Base-by-base conservation (phyloP, 108 stramenopile genomes). In the Nannochloropsis salina region DNA sequence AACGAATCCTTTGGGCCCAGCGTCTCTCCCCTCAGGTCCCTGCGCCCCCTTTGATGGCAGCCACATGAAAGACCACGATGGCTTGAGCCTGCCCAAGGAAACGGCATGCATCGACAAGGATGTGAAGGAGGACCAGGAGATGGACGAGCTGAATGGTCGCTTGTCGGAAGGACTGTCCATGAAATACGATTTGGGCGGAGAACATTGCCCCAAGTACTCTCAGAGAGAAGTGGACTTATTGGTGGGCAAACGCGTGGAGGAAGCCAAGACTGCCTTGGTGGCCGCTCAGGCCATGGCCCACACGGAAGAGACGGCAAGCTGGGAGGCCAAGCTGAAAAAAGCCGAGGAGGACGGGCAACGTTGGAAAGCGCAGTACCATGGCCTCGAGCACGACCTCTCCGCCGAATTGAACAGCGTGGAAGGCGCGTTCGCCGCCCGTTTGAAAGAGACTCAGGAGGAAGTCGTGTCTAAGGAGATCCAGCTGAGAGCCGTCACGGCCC, bases 181-280 rank as follows among this genome's bases (percentile, higher is more conserved):
- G n/a, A 74, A 74, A 74, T 74, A 74, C 61, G 61, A 74, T 74
- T 15, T n/a, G 1, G 61, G 61, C n/a, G 61, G 61, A 15, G 61
- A 74, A n/a, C 61, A 74, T 74, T 74, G 61, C 61, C 61, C 61
- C 61, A 15, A 74, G 61, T 74, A 74, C 6, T 74, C 61, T n/a
- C 61, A 74, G n/a, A 74, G n/a, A 74, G 20, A 74, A 8, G 61
- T 74, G 20, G 61, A 74, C n/a, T n/a, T 74, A 4, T n/a, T 74
- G 4, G 20, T 74, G 15, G 61, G n/a, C 15, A 74, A 15, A 74
- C 61, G 61, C 15, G 15, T 74, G 61, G 61, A 74, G 8, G 61
- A 74, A 3, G 61, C 8, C 8, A 74, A 74, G 6, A 74, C 15
- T n/a, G n/a, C 61, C 0, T n/a, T 74, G 20, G 20, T 74, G 15